phyloP scores from a whole-genome alignment of 1,284 basidiomycete genomes.

The Singerocomus rubriflavus region DNA sequence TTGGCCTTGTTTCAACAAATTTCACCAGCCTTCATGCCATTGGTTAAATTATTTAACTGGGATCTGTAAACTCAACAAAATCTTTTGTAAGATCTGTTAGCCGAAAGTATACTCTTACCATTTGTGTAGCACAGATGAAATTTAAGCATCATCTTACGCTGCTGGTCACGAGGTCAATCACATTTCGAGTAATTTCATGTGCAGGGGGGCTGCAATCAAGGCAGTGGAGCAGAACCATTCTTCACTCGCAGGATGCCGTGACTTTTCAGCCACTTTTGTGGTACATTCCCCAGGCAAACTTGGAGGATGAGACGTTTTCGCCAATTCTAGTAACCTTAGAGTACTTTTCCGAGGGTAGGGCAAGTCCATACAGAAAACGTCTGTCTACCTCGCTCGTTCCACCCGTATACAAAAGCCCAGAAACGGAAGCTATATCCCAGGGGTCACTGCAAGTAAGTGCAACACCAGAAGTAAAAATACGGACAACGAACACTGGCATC shows the following conservation, averaged over 20 bases:
- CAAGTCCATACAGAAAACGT: background rate
- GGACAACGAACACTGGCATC: background rate
- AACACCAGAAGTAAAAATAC: background rate
- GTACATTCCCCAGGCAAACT: no score
- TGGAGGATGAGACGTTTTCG: background rate
- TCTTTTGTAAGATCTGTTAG: no score
- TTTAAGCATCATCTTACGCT: background rate
- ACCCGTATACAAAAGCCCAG: background rate
- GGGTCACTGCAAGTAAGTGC: background rate
- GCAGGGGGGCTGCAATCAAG: background rate
- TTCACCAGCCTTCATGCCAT: conserved; percentile 22
- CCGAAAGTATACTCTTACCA: no score
- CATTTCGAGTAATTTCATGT: background rate
- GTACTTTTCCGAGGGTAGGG: background rate
- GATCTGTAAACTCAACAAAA: background rate
- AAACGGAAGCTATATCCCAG: background rate
- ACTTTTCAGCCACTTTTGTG: no score
- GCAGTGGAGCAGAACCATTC: background rate
- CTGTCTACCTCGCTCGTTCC: background rate
- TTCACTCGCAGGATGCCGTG: background rate
- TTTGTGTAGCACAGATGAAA: background rate
- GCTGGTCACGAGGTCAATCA: background rate
- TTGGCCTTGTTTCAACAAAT: conserved; percentile 26
- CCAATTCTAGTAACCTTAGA: background rate
- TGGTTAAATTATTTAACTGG: background rate